Percentiles rank a stretch among this genome's conserved stretches.
These are phyloP conservation scores for Vararia minispora DNA, from an alignment of 768 basidiomycete species.

Conservation along the genomic window DNA sequence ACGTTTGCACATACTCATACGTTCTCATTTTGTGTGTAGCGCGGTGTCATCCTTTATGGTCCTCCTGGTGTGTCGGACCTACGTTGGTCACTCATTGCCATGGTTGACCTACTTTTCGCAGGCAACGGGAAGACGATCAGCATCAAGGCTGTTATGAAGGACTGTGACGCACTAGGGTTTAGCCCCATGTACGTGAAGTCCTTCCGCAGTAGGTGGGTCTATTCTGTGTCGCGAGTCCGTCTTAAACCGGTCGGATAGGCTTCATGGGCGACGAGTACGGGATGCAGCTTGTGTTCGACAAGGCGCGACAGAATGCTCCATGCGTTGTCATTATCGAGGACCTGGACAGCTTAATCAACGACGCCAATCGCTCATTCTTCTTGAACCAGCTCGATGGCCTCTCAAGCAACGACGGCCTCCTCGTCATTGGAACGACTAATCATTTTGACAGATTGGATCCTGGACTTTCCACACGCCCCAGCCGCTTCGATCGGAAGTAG, in stretches of 20 bases:
- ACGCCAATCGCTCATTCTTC: constrained; percentile 76
- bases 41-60: constrained; percentile 75
- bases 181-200: constrained; percentile 74
- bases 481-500: constrained; percentile 84
- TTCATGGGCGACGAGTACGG: constrained; percentile 51
- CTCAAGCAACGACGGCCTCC: constrained; percentile 67
- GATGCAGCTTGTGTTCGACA: constrained; percentile 58
- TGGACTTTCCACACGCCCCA: constrained; percentile 65
- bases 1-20: not conserved
- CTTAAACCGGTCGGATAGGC: constrained; percentile 22
- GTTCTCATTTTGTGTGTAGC: constrained; percentile 26
- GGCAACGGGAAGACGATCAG: constrained; percentile 84
- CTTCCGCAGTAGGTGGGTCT: constrained; percentile 45
- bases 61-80: constrained; percentile 63
- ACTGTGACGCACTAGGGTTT: constrained; percentile 48
- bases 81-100: not conserved
- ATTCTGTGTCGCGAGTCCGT: not conserved
- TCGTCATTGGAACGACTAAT: constrained; percentile 75
- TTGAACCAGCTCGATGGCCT: constrained; percentile 79
- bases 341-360: constrained; percentile 71
- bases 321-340: constrained; percentile 58
- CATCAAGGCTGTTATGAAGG: constrained; percentile 74
- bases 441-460: constrained; percentile 76
- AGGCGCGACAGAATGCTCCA: constrained; percentile 61
- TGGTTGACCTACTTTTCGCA: constrained; percentile 12